Base-by-base conservation (phyloP, 192 early-diverging fungal genomes). In the Coemansia asiatica region DNA sequence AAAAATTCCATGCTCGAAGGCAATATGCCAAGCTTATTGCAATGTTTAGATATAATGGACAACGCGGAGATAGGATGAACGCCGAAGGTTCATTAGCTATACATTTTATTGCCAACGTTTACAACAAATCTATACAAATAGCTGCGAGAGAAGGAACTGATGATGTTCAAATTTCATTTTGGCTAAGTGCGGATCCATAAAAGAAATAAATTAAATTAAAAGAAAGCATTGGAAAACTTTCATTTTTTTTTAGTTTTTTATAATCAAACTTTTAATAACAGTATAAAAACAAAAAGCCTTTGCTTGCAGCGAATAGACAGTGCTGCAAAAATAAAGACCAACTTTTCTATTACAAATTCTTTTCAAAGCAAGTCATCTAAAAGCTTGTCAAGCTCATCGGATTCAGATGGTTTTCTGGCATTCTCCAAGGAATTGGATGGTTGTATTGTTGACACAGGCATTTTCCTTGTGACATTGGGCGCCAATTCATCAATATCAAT, bases 321-420 rank as follows among this genome's bases (percentile, higher is more conserved):
- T n/a, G n/a, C n/a, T n/a, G n/a, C n/a, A 4, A 21, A 21, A 15
- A 12, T 8, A 48, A 48, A 48, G 16, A 44, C 40, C 8, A 9
- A 16, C 2, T 44, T 12, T 8, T 16, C 8, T 44, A 16, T 44
- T 16, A 8, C 15, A 44, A 44, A 44, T 8, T 3, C 40, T 5
- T 44, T 44, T 12, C 10, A 81, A 23, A 81, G 46, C 13, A 81
- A 35, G 25, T 81, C 66, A 27, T 75, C 79, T 25, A 81, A 51
- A 23, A 81, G 66, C 12, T 73, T 73, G 19, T 81, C 79, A 25
- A 81, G 64, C 9, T 75, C 79, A 25, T 75, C 73, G 1, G 50
- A 67, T 4, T 74, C 58, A 3, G 38, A 64, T 15, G 25, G 59
- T 22, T 66, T 70, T 15, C 44, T 73, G 36, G 61, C 26, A 35